phyloP scores from a whole-genome alignment of 805 yeast genomes.

The Wickerhamomyces ciferrii region DNA sequence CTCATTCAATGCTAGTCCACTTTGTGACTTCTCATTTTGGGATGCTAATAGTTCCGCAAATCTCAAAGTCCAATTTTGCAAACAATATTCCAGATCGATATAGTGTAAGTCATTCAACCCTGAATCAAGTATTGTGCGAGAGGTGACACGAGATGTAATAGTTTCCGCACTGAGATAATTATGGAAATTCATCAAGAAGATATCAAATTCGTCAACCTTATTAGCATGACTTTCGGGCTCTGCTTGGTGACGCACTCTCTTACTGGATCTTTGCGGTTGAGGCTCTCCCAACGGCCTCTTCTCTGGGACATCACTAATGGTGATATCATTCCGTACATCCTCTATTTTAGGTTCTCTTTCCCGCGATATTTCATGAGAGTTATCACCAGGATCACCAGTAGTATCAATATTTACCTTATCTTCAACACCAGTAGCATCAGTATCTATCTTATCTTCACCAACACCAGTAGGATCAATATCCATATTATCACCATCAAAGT shows the following conservation, averaged over 20 bases:
- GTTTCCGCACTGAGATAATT: neutral
- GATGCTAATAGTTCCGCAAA: constrained; percentile 21
- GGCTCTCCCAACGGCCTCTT: neutral
- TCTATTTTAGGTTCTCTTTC: no score
- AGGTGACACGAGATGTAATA: neutral
- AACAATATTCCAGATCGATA: constrained; percentile 5
- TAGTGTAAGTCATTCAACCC: neutral
- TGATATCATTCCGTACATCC: neutral
- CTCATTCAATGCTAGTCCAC: constrained; percentile 20
- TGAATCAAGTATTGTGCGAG: neutral
- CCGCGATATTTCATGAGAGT: neutral
- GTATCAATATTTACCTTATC: no score
- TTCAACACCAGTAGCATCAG: no score
- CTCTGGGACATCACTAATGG: neutral
- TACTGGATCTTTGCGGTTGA: neutral
- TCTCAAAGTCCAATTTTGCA: constrained; percentile 19
- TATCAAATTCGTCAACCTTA: neutral
- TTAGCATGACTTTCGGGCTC: neutral
- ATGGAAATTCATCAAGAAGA: neutral
- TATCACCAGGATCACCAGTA: no score
- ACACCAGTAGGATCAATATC: no score
- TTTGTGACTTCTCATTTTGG: constrained; percentile 1
- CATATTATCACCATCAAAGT: no score
- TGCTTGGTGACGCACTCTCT: neutral
- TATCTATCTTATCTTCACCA: no score